Evolutionary conservation across 2,329 filamentous ascomycete species (phyloP).

Genomic region (Pseudovirgaria hyperparasitica): DNA sequence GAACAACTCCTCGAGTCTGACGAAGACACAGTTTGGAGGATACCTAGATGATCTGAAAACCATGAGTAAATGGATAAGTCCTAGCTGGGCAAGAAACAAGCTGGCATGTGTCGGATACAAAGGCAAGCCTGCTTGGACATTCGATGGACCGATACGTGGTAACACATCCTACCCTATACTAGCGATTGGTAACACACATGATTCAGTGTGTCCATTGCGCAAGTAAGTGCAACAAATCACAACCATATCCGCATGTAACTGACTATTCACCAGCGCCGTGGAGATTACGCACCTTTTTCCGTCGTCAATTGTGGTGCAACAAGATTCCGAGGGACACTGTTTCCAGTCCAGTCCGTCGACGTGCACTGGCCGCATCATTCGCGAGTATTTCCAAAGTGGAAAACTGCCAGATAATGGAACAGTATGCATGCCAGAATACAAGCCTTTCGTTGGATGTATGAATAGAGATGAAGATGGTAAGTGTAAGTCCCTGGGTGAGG

Average conservation of each 20-base stretch:
- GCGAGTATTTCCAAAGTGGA: slow-evolving; percentile 28
- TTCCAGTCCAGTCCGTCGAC: slow-evolving; percentile 20
- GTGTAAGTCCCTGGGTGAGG: no score
- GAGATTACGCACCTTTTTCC: slow-evolving; percentile 29
- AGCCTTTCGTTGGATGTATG: no score
- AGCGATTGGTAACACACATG: slow-evolving; percentile 43
- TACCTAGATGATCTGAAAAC: slow-evolving; percentile 20
- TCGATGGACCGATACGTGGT: slow-evolving; percentile 14
- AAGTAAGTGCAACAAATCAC: no score
- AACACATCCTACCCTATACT: slow-evolving; percentile 42
- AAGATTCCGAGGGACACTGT: slow-evolving; percentile 36
- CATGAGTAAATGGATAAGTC: slow-evolving; percentile 22
- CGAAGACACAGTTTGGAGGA: slow-evolving; percentile 21
- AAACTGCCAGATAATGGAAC: slow-evolving; percentile 31
- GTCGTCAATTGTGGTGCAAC: slow-evolving; percentile 30
- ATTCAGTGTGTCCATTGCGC: slow-evolving; percentile 45
- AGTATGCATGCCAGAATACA: no score
- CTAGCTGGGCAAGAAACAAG: slow-evolving; percentile 22
- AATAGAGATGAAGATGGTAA: no score
- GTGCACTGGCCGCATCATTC: slow-evolving; percentile 22
- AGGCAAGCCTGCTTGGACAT: slow-evolving; percentile 21
- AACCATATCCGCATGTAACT: no score
- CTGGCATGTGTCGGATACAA: slow-evolving; percentile 27
- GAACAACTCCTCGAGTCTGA: no score
- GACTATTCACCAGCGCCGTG: no score